Evolutionary conservation across 352 stramenopile species (phyloP), one percentile per base, ranked within the genome.

Genomic region (Globisporangium emineosum): DNA sequence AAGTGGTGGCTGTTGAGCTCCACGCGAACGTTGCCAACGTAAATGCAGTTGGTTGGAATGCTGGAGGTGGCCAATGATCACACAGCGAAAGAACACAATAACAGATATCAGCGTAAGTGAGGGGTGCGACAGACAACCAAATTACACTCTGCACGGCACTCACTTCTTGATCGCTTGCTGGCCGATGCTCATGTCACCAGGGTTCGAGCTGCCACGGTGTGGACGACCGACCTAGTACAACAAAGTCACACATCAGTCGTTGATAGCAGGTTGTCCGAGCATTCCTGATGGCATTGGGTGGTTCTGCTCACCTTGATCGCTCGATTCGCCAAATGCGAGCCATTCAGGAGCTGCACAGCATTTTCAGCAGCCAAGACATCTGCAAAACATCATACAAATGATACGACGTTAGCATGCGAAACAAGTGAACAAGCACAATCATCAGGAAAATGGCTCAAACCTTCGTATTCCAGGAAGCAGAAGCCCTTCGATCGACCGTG

Each of bases 391-490:
- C 40, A 57, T 13, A 61, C 6, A 12, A 45, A n/a, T n/a, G 40
- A 47, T 6, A 21, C 37, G 40, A 19, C 29, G 47, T 58, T n/a
- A 58, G 59, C 19, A 51, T 30, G 45, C 32, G 15, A 12, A 5
- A 55, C 10, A 29, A 51, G 5, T 13, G 27, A 56, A 8, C 27
- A 56, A 30, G 23, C 23, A 19, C n/a, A 1, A 13, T 17, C 12
- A 10, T 7, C 25, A 23, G 9, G 17, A 15, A 23, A 56, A 17
- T 19, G 51, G 51, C 5, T 33, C 51, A 12, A 43, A 83, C 75
- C 75, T 49, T 93, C 80, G 40, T 89, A 93, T 58, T 93, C 84
- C 59, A 93, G 70, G 63, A 93, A 93, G 66, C 84, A 93, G 54
- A 91, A 93, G 0, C 84, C 84, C 63, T 93, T 93, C 9, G 84